Base-by-base conservation (phyloP, 768 basidiomycete genomes). In the Rhodotorula diobovata region DNA sequence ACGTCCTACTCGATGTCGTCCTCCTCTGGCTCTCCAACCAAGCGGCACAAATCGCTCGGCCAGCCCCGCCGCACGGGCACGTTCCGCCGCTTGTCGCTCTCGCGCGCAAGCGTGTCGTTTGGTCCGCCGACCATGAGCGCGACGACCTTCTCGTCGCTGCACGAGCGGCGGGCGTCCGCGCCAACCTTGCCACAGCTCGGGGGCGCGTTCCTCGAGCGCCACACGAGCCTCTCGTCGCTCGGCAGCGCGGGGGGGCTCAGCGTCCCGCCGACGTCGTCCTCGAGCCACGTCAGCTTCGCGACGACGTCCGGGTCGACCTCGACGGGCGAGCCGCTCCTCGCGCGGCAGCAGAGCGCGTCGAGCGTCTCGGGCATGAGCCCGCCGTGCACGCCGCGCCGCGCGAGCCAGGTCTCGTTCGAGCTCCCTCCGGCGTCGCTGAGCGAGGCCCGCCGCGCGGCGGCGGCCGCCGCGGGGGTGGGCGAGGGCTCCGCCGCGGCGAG, bases 391-490 rank as follows among this genome's bases (percentile, higher is more conserved):
- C 62, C 39, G 15, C 63, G 63, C 32, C 63, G 63, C 54, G 41
- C 54, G 16, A 46, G 55, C 14, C 35, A 58, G 46, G 64, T 66
- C 45, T 50, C 56, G 23, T 66, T 66, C 56, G 64, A 66, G 10
- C 56, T 66, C 9, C 64, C 64, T 7, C 55, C 55, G 8, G 12
- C 37, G 2, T 37, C 63, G n/a, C 23, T 37, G 25, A 50, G 37
- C 48, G 46, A 32, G 28, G 15, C 20, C 35, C 34, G 46, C 15
- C 21, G 61, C 1, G 12, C 46, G 10, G 21, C 21, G 4, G 50
- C 50, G 9, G 3, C 25, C 14, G 41, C 41, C 41, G 2, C 18
- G n/a, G 14, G 4, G 54, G 8, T 1, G 11, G n/a, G n/a, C n/a
- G n/a, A n/a, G n/a, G n/a, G n/a, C n/a, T n/a, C n/a, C n/a, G n/a